Conservation (phyloP, 2,329 filamentous ascomycete genomes). For the Pseudogymnoascus sp. region DNA sequence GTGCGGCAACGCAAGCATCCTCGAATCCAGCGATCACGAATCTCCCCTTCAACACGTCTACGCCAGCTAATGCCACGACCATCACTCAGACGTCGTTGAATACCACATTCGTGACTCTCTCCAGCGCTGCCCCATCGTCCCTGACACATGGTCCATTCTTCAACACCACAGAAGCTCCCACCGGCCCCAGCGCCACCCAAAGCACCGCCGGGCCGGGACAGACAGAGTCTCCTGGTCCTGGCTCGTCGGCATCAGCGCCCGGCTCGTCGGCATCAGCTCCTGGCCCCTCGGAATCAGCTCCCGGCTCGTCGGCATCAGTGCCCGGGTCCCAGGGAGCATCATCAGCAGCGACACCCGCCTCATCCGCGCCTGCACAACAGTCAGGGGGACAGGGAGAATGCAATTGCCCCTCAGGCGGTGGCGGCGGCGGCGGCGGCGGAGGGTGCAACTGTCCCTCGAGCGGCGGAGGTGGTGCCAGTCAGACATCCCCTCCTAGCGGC, state of each 20-base stretch:
- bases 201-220: not conserved
- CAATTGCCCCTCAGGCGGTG: not conserved
- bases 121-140: not conserved
- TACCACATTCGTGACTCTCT: not conserved
- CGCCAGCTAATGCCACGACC: not conserved
- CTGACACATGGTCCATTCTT: constrained; percentile 1
- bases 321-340: not conserved
- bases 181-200: not conserved
- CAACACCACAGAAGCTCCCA: not conserved
- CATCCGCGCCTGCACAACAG: not conserved
- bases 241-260: not conserved
- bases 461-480: not conserved
- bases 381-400: not conserved
- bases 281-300: not conserved
- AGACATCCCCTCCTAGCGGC: not conserved
- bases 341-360: not conserved
- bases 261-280: not conserved
- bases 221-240: not conserved
- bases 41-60: not conserved
- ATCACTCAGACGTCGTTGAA: not conserved
- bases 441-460: not conserved
- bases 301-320: not conserved
- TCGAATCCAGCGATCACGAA: constrained; percentile 1
- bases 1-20: not conserved
- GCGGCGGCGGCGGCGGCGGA: not conserved